A percentile compares a stretch with the other conserved stretches of the same genome.
Conservation (phyloP, 2,329 filamentous ascomycete genomes). For the Corniculantispora saksenae region DNA sequence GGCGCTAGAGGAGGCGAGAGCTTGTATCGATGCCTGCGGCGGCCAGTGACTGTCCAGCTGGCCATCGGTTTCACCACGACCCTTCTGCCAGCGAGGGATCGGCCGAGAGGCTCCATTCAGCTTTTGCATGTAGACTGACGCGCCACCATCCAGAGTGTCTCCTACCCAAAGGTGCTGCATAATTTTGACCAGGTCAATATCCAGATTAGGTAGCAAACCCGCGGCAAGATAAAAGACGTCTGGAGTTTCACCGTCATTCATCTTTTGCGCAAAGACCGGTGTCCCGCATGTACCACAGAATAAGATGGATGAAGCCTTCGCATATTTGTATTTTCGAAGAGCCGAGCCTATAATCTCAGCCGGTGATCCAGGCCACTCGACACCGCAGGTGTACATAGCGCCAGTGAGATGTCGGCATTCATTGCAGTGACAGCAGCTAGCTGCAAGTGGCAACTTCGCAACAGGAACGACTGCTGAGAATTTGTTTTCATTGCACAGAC, state of each 20-base stretch:
- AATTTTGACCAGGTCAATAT: constrained; percentile 33
- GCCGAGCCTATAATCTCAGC: constrained; percentile 27
- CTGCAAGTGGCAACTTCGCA: constrained; percentile 42
- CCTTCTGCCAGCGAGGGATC: constrained; percentile 30
- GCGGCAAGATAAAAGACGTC: constrained; percentile 36
- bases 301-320: constrained; percentile 32
- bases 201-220: constrained; percentile 37
- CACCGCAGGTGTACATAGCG: constrained; percentile 40
- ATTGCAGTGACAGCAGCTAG: constrained; percentile 47
- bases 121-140: constrained; percentile 46
- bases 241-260: not conserved
- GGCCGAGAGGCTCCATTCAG: constrained; percentile 32
- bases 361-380: constrained; percentile 39
- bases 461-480: constrained; percentile 38
- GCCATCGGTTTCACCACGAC: constrained; percentile 26
- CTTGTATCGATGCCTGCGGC: constrained; percentile 15
- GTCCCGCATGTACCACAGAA: constrained; percentile 47
- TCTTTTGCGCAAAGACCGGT: constrained; percentile 43
- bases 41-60: constrained; percentile 35
- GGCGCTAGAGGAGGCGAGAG: constrained; percentile 22
- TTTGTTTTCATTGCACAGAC: constrained; percentile 45
- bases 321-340: constrained; percentile 39
- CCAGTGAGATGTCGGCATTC: constrained; percentile 50
- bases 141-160: constrained; percentile 55
- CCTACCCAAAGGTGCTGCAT: constrained; percentile 45